Percentiles rank a stretch among this genome's conserved stretches.
Conservation (phyloP, 2,329 filamentous ascomycete species). For the Aspergillus udagawae region DNA sequence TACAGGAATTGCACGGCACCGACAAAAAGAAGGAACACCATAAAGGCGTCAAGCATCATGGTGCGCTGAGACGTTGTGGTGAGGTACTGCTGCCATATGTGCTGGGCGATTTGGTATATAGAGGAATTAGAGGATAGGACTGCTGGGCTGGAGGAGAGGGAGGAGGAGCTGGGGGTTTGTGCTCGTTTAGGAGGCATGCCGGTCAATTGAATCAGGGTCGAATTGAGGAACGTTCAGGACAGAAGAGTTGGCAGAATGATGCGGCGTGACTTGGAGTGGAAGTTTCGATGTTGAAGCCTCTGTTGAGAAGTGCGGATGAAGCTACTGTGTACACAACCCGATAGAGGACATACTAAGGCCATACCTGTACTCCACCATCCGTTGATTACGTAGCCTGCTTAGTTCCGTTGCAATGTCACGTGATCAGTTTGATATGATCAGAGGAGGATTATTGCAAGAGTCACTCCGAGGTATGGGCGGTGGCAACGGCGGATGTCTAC, state of each 20-base stretch:
- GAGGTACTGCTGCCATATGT: slow-evolving; percentile 74
- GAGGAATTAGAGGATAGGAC: slow-evolving; percentile 39
- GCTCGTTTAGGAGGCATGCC: slow-evolving; percentile 23
- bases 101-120: slow-evolving; percentile 57
- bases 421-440: neutral
- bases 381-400: neutral
- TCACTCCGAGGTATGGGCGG: too few species aligned
- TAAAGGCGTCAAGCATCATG: slow-evolving; percentile 87
- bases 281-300: neutral
- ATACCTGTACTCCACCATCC: neutral
- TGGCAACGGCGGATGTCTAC: neutral
- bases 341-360: neutral
- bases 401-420: neutral
- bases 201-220: neutral
- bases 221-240: neutral
- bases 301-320: slow-evolving; percentile 1
- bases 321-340: slow-evolving; percentile 11
- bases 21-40: slow-evolving; percentile 79
- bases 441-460: too few species aligned
- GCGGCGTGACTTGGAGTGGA: neutral
- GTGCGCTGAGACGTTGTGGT: slow-evolving; percentile 81
- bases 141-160: slow-evolving; percentile 31
- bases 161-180: slow-evolving; percentile 15
- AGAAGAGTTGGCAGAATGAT: neutral
- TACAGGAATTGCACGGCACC: slow-evolving; percentile 92